A percentile compares a stretch with the other conserved stretches of the same genome.
Conservation (phyloP, 768 basidiomycete species). For the Kwoniella bestiolae region DNA sequence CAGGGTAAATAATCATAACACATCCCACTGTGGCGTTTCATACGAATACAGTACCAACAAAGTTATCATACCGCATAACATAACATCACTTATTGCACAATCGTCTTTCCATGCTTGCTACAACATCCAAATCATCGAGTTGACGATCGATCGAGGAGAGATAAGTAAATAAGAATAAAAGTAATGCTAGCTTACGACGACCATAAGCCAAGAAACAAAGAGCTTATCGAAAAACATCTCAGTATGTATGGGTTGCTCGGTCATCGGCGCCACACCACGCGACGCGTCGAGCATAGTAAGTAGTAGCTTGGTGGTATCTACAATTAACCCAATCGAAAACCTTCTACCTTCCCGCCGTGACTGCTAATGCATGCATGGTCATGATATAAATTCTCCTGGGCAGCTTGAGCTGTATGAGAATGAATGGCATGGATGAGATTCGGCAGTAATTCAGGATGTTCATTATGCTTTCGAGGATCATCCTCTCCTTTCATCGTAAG, state of each 20-base stretch:
- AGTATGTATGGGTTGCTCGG: neutral
- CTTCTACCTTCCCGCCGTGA: no score
- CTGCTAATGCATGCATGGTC: no score
- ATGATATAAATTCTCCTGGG: no score
- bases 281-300: neutral
- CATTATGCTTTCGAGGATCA: no score
- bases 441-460: no score
- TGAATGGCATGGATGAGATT: no score
- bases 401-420: no score
- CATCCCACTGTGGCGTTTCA: constrained; percentile 8
- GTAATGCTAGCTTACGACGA: neutral
- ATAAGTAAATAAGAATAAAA: no score
- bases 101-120: neutral
- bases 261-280: neutral
- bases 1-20: constrained; percentile 5
- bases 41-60: neutral
- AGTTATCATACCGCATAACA: neutral
- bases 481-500: no score
- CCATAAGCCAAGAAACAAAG: neutral
- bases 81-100: neutral
- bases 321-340: no score
- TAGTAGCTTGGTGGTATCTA: no score
- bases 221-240: neutral
- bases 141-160: neutral
- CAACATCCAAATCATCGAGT: neutral